Conservation (phyloP, 768 basidiomycete species). For the Sarcodon sp. region DNA sequence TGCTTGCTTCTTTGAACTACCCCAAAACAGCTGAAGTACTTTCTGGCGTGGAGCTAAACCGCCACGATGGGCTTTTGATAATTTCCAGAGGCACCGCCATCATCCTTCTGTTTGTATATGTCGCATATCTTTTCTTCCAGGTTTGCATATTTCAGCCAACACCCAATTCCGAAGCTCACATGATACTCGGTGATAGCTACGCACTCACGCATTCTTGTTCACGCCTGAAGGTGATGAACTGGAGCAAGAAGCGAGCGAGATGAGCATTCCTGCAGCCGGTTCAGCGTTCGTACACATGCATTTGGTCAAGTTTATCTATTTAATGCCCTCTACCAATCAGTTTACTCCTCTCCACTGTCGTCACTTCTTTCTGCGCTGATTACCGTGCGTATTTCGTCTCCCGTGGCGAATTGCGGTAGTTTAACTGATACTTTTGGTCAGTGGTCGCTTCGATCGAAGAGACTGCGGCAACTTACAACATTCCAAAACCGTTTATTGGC, state of each 20-base stretch:
- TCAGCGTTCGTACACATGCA: conserved; percentile 23
- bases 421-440: conserved; percentile 13
- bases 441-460: conserved; percentile 92
- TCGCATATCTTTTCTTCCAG: conserved; percentile 68
- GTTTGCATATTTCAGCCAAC: conserved; percentile 20
- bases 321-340: conserved; percentile 18
- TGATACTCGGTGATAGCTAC: conserved; percentile 33
- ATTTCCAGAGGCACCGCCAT: conserved; percentile 78
- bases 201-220: conserved; percentile 60
- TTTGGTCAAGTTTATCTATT: neutral
- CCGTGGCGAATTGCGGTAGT: neutral
- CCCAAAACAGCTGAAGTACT: no score
- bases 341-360: conserved; percentile 59
- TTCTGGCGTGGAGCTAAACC: conserved; percentile 4
- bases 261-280: conserved; percentile 62
- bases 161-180: neutral
- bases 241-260: conserved; percentile 33
- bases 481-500: conserved; percentile 81
- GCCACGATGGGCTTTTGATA: conserved; percentile 41
- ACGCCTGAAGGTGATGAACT: conserved; percentile 25
- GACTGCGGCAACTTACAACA: conserved; percentile 65
- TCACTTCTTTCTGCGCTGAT: conserved; percentile 86
- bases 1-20: neutral
- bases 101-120: conserved; percentile 60
- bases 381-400: conserved; percentile 38